Evolutionary conservation across 2,329 filamentous ascomycete genomes (phyloP).

Genomic region (Talaromyces sp.): DNA sequence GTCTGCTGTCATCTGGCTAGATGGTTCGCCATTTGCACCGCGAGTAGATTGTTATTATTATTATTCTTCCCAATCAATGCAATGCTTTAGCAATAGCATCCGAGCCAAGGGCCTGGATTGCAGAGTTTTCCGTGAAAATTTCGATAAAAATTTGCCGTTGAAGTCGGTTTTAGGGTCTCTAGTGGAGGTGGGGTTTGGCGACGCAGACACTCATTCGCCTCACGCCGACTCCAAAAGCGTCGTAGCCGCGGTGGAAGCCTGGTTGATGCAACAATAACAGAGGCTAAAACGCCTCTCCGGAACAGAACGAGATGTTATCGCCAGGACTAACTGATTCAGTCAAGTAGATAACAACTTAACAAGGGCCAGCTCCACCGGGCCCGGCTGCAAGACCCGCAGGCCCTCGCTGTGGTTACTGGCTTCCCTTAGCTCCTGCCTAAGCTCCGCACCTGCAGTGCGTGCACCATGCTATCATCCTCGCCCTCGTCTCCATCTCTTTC

Average conservation of each 20-base stretch:
- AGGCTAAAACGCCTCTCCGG: background rate
- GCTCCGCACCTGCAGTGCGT: background rate
- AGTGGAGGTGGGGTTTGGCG: background rate
- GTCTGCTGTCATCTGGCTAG: background rate
- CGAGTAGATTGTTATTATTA: too few relatives aligned
- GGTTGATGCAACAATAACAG: background rate
- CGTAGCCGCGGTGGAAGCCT: background rate
- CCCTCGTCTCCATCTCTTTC: background rate
- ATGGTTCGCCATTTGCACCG: background rate
- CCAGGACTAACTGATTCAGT: too few relatives aligned
- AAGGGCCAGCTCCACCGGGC: background rate
- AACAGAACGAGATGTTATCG: too few relatives aligned
- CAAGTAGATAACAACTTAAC: background rate
- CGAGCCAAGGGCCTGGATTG: too few relatives aligned
- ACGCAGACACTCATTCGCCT: background rate
- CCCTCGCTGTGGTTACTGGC: background rate
- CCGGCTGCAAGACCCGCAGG: background rate
- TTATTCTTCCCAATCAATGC: too few relatives aligned
- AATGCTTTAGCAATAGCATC: too few relatives aligned
- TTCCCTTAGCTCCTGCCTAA: background rate
- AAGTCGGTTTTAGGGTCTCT: background rate
- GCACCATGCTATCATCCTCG: background rate
- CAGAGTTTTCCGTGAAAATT: too few relatives aligned
- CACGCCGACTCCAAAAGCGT: background rate
- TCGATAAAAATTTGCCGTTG: background rate